Conservation (phyloP, 768 basidiomycete genomes). For the Gautieria morchelliformis region DNA sequence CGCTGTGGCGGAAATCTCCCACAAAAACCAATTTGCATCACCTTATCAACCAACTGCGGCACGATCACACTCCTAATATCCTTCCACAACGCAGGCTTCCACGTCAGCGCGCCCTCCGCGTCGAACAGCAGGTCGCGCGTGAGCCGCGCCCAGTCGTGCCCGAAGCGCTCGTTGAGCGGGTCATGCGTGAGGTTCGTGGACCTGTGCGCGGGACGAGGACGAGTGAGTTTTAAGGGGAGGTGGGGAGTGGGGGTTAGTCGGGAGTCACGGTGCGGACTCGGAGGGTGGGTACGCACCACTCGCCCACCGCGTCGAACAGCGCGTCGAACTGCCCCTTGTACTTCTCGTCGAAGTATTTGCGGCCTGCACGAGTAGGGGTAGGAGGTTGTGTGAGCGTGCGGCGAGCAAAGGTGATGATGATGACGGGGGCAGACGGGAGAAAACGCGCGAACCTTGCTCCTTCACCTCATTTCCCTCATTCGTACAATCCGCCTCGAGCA, state of each 20-base stretch:
- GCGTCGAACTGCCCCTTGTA: conserved; percentile 74
- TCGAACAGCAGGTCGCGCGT: conserved; percentile 81
- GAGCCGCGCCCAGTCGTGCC: conserved; percentile 72
- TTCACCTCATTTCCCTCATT: conserved; percentile 51
- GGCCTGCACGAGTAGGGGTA: conserved; percentile 31
- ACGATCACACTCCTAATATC: conserved; percentile 80
- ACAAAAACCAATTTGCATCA: too few species aligned
- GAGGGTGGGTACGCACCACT: conserved; percentile 35
- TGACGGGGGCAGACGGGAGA: not conserved
- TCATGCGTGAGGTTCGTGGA: conserved; percentile 81
- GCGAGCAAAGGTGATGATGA: not conserved
- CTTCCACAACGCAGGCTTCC: conserved; percentile 83
- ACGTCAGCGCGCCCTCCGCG: conserved; percentile 71
- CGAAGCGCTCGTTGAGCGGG: conserved; percentile 71
- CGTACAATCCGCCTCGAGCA: conserved; percentile 71
- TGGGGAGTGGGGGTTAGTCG: too few species aligned
- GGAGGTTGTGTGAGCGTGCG: too few species aligned
- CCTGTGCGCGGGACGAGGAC: not conserved
- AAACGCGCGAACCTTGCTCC: conserved; percentile 29
- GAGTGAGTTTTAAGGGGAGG: too few species aligned
- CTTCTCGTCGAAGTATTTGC: conserved; percentile 66
- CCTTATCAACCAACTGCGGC: conserved; percentile 67
- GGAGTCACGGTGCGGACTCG: not conserved
- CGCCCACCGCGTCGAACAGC: conserved; percentile 56
- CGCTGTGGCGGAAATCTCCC: not conserved